phyloP scores from a whole-genome alignment of 2,329 filamentous ascomycete genomes.

The Cladorrhinum sp. region DNA sequence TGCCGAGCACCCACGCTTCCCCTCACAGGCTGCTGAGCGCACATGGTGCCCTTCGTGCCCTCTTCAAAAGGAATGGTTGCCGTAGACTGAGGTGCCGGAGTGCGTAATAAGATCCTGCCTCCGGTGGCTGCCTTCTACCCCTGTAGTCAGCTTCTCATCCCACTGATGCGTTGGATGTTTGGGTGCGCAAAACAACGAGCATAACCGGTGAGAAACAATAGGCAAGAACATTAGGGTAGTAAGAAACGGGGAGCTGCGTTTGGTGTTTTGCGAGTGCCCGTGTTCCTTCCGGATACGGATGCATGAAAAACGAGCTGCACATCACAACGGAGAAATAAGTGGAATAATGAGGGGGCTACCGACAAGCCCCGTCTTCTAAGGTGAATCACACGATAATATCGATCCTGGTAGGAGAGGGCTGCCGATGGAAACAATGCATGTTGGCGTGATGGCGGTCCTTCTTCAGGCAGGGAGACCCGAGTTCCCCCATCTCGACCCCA shows the following conservation, averaged over 20 bases:
- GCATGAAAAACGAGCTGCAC: conserved; percentile 26
- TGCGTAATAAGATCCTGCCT: no score
- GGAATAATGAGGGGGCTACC: not conserved
- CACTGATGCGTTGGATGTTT: not conserved
- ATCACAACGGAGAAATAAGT: conserved; percentile 19
- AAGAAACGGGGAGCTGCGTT: conserved; percentile 1
- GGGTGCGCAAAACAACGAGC: not conserved
- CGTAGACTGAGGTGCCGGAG: no score
- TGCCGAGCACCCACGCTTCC: conserved; percentile 17
- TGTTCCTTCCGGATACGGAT: not conserved
- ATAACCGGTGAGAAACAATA: not conserved
- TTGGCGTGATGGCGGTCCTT: conserved; percentile 2
- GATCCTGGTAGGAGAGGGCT: conserved; percentile 14
- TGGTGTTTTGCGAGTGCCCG: conserved; percentile 11
- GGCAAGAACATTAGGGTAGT: not conserved
- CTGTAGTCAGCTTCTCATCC: not conserved
- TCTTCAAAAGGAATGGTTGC: conserved; percentile 2
- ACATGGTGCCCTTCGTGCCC: conserved; percentile 6
- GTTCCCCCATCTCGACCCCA: not conserved
- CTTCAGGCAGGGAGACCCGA: not conserved
- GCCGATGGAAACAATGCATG: not conserved
- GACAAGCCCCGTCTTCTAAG: not conserved
- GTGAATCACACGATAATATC: conserved; percentile 11
- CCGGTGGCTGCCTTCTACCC: conserved; percentile 2
- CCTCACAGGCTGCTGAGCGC: conserved; percentile 14